A percentile compares a stretch with the other conserved stretches of the same genome.
Evolutionary conservation across 2,329 filamentous ascomycete species (phyloP).

Genomic region (Penicillium sp.): DNA sequence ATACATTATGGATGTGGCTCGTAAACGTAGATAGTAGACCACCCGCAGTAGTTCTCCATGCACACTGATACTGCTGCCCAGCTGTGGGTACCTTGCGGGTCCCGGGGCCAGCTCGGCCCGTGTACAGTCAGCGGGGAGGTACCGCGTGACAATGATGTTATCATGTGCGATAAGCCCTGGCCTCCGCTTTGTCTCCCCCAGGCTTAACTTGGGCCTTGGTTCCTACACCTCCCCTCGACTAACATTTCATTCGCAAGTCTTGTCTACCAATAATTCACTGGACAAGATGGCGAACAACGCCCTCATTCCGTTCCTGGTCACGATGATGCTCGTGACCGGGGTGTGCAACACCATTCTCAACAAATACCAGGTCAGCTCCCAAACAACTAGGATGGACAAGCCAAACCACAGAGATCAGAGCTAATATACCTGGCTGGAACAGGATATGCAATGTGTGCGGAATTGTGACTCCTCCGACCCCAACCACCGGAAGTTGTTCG

Average conservation of each 20-base stretch:
- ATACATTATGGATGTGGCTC: not conserved
- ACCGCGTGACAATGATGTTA: constrained; percentile 7
- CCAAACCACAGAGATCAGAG: not conserved
- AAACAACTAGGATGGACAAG: constrained; percentile 2
- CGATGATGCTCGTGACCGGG: constrained; percentile 94
- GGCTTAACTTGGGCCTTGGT: not conserved
- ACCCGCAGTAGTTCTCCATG: too few species aligned
- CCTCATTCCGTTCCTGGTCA: constrained; percentile 80
- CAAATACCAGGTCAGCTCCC: constrained; percentile 77
- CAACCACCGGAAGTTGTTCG: constrained; percentile 71
- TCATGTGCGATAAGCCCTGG: constrained; percentile 12
- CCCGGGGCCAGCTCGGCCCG: not conserved
- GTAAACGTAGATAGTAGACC: not conserved
- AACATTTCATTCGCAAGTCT: not conserved
- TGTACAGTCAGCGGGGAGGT: constrained; percentile 1
- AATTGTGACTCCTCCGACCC: constrained; percentile 76
- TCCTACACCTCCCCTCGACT: not conserved
- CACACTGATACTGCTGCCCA: too few species aligned
- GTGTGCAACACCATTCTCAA: constrained; percentile 96
- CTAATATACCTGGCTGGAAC: constrained; percentile 8
- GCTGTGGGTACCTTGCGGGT: not conserved
- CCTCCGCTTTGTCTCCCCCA: constrained; percentile 13
- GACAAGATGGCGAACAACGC: constrained; percentile 67
- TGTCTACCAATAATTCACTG: not conserved
- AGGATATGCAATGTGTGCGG: constrained; percentile 94